Conservation (phyloP, 1,139 yeast genomes). For the Blastobotrys illinoisensis region DNA sequence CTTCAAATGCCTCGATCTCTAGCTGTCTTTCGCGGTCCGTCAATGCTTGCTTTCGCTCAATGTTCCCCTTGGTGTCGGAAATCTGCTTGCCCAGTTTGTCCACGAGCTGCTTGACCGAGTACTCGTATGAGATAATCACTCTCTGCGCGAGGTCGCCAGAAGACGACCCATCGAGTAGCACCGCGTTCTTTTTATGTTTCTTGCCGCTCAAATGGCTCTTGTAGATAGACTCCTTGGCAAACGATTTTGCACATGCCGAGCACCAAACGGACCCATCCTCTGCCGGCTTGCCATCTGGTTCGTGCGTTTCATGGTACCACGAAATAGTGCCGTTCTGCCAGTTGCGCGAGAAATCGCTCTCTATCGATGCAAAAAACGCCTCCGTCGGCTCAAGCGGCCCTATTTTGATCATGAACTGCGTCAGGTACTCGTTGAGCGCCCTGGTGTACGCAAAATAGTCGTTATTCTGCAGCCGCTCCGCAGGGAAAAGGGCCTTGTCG, state of each 20-base stretch:
- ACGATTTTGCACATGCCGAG: slow-evolving; percentile 55
- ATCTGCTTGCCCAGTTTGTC: slow-evolving; percentile 37
- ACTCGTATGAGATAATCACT: slow-evolving; percentile 32
- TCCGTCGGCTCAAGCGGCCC: slow-evolving; percentile 48
- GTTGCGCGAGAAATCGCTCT: slow-evolving; percentile 30
- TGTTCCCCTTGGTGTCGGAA: slow-evolving; percentile 50
- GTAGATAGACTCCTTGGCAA: slow-evolving; percentile 62
- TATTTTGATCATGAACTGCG: slow-evolving; percentile 41
- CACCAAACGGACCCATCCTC: slow-evolving; percentile 41
- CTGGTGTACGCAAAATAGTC: slow-evolving; percentile 43
- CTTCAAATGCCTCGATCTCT: slow-evolving; percentile 45
- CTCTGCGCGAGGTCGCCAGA: slow-evolving; percentile 13
- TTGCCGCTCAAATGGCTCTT: slow-evolving; percentile 68
- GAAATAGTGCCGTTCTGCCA: neutral
- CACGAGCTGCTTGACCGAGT: slow-evolving; percentile 35
- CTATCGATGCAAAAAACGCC: slow-evolving; percentile 33
- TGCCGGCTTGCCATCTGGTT: slow-evolving; percentile 6
- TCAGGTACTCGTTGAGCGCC: slow-evolving; percentile 44
- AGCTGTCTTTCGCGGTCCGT: slow-evolving; percentile 68
- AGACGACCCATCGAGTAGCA: neutral
- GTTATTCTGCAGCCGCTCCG: slow-evolving; percentile 24
- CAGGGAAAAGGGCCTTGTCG: slow-evolving; percentile 21
- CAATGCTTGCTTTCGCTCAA: slow-evolving; percentile 61
- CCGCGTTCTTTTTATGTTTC: slow-evolving; percentile 56
- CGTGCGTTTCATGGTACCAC: neutral